phyloP scores from a whole-genome alignment of 176 grass and related monocot species.

The Elymus sibiricus region DNA sequence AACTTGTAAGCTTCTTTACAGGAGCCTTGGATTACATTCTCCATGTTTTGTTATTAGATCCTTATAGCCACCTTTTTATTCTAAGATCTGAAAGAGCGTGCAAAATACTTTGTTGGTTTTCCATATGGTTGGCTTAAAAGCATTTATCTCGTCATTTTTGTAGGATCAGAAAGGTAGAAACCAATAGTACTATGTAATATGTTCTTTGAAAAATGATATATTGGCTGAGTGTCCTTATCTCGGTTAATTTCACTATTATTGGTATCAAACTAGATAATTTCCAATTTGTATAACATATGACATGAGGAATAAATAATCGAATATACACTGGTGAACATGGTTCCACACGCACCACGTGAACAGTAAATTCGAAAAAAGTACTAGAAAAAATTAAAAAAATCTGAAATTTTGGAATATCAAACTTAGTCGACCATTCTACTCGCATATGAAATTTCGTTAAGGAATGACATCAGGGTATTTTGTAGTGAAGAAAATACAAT shows the following conservation, averaged over 20 bases:
- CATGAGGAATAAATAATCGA: neutral
- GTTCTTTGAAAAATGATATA: neutral
- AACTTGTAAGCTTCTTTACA: constrained; percentile 59
- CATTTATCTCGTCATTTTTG: neutral
- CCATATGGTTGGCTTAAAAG: neutral
- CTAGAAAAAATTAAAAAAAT: no score
- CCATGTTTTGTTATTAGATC: neutral
- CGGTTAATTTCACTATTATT: neutral
- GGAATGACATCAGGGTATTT: no score
- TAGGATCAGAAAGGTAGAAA: neutral
- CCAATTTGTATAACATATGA: neutral
- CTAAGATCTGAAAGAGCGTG: neutral
- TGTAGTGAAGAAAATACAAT: no score
- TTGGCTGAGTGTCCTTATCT: neutral
- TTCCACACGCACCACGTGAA: no score
- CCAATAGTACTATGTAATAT: neutral
- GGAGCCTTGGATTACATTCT: neutral
- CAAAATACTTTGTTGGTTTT: neutral
- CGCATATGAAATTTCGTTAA: no score
- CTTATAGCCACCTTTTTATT: neutral
- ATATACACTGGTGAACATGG: no score
- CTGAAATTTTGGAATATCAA: no score
- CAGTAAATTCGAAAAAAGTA: no score
- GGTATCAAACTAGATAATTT: neutral
- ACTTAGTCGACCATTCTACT: no score